phyloP scores from a whole-genome alignment of 1,139 yeast species.

The Barnettozyma hawaiiensis region DNA sequence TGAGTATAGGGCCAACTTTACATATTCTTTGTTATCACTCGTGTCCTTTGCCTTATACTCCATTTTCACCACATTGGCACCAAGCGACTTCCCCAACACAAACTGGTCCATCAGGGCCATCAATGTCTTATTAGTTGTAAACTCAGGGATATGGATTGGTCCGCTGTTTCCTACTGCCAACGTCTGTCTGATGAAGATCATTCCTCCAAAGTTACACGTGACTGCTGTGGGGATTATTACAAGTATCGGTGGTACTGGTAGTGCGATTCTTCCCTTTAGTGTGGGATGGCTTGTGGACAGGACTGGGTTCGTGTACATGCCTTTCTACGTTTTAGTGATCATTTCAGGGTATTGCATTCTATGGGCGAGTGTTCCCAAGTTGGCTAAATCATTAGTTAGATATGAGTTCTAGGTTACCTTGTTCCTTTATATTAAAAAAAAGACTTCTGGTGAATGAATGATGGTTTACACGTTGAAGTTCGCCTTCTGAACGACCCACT shows the following conservation, averaged over 20 bases:
- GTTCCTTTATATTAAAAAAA: too few relatives aligned
- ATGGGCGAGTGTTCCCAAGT: slow-evolving; percentile 30
- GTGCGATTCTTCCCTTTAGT: slow-evolving; percentile 62
- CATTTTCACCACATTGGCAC: slow-evolving; percentile 17
- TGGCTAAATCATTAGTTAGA: slow-evolving; percentile 15
- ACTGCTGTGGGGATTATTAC: slow-evolving; percentile 71
- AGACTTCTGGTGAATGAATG: too few relatives aligned
- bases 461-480: slow-evolving; percentile 20
- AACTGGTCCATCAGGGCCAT: slow-evolving; percentile 6
- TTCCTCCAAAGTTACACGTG: slow-evolving; percentile 59
- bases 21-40: slow-evolving; percentile 30
- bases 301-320: slow-evolving; percentile 27
- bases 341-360: slow-evolving; percentile 26
- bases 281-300: slow-evolving; percentile 42
- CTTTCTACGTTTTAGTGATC: slow-evolving; percentile 26
- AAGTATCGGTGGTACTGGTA: slow-evolving; percentile 79
- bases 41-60: slow-evolving; percentile 21
- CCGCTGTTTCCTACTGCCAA: slow-evolving; percentile 79
- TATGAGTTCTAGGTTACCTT: slow-evolving; percentile 12
- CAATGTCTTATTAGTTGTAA: slow-evolving; percentile 41
- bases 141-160: slow-evolving; percentile 66
- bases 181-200: slow-evolving; percentile 53
- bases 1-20: slow-evolving; percentile 43
- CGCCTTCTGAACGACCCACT: slow-evolving; percentile 42
- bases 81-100: slow-evolving; percentile 7